These are phyloP conservation scores for Candida dubliniensis DNA, from an alignment of 1,139 yeast species.

Conservation along the genomic window DNA sequence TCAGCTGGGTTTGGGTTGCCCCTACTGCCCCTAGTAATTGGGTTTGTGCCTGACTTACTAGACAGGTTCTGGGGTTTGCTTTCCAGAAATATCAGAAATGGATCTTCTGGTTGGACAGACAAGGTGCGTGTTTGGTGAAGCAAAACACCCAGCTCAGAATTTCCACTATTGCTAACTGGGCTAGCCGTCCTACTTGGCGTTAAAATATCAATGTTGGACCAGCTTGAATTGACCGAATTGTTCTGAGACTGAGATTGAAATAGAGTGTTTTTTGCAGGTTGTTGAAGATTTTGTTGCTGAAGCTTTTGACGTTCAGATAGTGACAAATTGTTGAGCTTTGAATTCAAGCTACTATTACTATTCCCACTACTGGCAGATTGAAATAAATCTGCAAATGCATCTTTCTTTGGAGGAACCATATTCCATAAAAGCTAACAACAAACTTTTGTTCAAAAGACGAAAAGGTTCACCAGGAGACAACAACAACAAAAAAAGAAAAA, in stretches of 20 bases:
- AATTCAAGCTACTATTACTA: conserved; percentile 7
- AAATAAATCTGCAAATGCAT: conserved; percentile 50
- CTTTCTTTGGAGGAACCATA: conserved; percentile 39
- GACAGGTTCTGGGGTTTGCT: not conserved
- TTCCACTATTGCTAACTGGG: conserved; percentile 2
- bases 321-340: conserved; percentile 18
- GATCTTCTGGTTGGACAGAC: conserved; percentile 13
- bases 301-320: conserved; percentile 23
- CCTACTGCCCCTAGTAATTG: not conserved
- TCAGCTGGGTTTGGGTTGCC: not conserved
- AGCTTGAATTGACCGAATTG: conserved; percentile 14
- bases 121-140: not conserved
- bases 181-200: conserved; percentile 10
- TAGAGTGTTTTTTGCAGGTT: not conserved
- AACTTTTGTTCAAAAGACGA: too few species aligned
- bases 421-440: too few species aligned
- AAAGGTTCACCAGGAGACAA: too few species aligned
- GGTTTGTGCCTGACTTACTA: not conserved
- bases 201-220: conserved; percentile 25
- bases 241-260: not conserved
- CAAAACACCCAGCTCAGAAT: not conserved
- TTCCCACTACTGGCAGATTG: conserved; percentile 29
- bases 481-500: too few species aligned
- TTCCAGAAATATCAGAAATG: conserved; percentile 20
- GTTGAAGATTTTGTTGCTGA: conserved; percentile 9